phyloP scores from a whole-genome alignment of 805 yeast species.

The Ogataea nitratoaversa region DNA sequence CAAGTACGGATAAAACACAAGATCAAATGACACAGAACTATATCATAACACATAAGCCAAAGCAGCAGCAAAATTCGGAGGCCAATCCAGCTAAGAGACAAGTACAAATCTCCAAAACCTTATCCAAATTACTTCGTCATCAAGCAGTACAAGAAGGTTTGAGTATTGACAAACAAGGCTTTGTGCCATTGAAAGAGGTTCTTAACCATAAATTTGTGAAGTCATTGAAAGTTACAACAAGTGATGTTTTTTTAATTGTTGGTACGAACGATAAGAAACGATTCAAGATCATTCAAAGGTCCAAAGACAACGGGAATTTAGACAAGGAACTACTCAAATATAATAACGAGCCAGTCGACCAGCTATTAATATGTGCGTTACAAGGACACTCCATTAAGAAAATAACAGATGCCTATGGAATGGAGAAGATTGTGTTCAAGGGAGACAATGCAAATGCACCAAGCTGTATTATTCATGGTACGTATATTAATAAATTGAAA shows the following conservation, averaged over 20 bases:
- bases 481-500: constrained; percentile 46
- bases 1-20: neutral
- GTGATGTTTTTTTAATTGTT: constrained; percentile 61
- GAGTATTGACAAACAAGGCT: constrained; percentile 64
- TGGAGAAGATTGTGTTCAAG: constrained; percentile 8
- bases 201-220: constrained; percentile 56
- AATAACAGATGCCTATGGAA: constrained; percentile 36
- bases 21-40: neutral
- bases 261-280: constrained; percentile 65
- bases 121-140: constrained; percentile 81
- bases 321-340: constrained; percentile 3
- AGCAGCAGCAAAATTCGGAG: neutral
- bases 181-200: constrained; percentile 48
- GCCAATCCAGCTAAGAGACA: constrained; percentile 2
- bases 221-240: constrained; percentile 47
- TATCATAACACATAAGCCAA: neutral
- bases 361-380: constrained; percentile 66
- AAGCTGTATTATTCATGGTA: constrained; percentile 70
- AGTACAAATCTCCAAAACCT: constrained; percentile 58
- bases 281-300: constrained; percentile 42
- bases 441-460: constrained; percentile 41
- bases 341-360: constrained; percentile 15
- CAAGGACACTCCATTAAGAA: constrained; percentile 80
- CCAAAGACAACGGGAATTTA: constrained; percentile 18
- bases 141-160: constrained; percentile 71